A percentile compares a stretch with the other conserved stretches of the same genome.
These are phyloP conservation scores for Anisogramma anomala DNA, from an alignment of 2,329 filamentous ascomycete species.

Conservation along the genomic window DNA sequence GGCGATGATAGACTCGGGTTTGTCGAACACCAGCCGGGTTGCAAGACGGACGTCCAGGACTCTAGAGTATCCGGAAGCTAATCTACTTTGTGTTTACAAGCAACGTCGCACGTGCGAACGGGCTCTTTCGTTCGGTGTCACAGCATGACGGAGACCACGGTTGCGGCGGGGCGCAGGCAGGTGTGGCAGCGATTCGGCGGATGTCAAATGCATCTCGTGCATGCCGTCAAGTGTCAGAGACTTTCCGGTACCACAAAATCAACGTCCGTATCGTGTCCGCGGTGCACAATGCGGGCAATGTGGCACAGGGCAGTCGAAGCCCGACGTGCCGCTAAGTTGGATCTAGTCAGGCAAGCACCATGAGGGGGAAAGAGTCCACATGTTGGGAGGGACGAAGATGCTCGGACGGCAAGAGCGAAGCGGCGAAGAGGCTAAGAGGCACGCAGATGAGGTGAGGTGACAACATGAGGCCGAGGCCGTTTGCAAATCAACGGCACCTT, in stretches of 20 bases:
- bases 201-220: slow-evolving; percentile 1
- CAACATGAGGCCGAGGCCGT: no score
- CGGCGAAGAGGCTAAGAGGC: no score
- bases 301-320: background rate
- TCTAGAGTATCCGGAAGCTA: slow-evolving; percentile 1
- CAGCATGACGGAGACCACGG: slow-evolving; percentile 1
- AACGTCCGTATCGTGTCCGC: background rate
- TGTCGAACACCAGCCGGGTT: background rate
- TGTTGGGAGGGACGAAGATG: background rate
- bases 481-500: no score
- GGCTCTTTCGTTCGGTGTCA: slow-evolving; percentile 3
- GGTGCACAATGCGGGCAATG: background rate
- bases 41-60: background rate
- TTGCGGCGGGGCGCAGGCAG: slow-evolving; percentile 1
- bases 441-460: background rate
- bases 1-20: background rate
- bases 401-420: slow-evolving; percentile 5
- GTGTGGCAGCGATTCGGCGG: slow-evolving; percentile 1
- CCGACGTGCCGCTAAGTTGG: background rate
- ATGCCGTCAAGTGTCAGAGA: background rate
- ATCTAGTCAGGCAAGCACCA: background rate
- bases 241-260: slow-evolving; percentile 1
- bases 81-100: slow-evolving; percentile 1
- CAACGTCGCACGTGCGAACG: slow-evolving; percentile 2
- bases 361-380: background rate